Evolutionary conservation across 768 basidiomycete species (phyloP), one percentile per base, ranked within the genome.

Genomic region (Tricholomella constricta): DNA sequence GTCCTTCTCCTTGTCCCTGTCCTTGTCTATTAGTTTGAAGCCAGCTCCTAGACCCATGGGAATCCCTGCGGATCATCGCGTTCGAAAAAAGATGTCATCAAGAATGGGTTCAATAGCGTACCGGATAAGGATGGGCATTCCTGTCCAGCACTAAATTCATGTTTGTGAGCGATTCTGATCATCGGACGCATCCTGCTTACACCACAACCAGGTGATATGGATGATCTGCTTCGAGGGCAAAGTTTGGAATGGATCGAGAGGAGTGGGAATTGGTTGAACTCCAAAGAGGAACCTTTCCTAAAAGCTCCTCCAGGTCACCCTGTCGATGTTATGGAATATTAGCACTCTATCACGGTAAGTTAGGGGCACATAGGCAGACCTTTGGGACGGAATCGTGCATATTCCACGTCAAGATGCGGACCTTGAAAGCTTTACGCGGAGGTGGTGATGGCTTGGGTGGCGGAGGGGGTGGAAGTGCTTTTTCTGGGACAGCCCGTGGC

Each of bases 361-460:
- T n/a, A 14, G 9, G 14, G 31, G 25, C 11, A 32, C 49, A 45
- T 27, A 15, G 15, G 55, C 64, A 14, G 25, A 84, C 88, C 79
- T 88, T 91, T 26, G 89, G 89, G 5, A 91, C 62, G 0, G 85
- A 85, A 57, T 91, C 88, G 57, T 91, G 86, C 89, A 92, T 92
- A 58, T 91, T 92, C 89, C 89, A 92, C 32, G 86, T 87, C 29
- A 90, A 46, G 42, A 91, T 81, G 37, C 84, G 73, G 34, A 89
- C 71, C 62, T 91, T 91, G 40, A 91, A 71, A 31, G 46, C 47
- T 31, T 54, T 63, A 10, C 32, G 45, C 12, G 23, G 22, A 4
- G n/a, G 36, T 4, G 20, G 15, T 8, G 46, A 17, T 8, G 45
- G 22, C 14, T 49, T 56, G 15, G 40, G 25, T 1, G 15, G 48